These are phyloP conservation scores for Pleurotus cornucopiae DNA, from an alignment of 768 basidiomycete genomes.

Conservation along the genomic window DNA sequence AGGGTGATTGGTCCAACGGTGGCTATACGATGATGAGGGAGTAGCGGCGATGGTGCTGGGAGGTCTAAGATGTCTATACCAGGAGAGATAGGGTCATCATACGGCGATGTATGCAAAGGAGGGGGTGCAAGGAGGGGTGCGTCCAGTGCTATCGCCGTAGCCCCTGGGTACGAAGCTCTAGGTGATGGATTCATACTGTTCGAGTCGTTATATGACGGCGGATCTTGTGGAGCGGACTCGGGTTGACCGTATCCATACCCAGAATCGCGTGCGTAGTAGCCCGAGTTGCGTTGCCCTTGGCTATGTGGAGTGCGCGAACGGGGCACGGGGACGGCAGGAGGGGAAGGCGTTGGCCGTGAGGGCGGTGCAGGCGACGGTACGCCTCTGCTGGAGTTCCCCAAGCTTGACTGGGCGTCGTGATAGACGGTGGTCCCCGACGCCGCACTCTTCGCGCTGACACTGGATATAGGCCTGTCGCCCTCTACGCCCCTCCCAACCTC, in stretches of 20 bases:
- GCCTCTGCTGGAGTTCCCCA: conserved; percentile 4
- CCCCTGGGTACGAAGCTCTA: neutral
- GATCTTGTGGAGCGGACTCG: neutral
- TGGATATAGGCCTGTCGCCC: conserved; percentile 52
- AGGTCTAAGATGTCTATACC: conserved; percentile 47
- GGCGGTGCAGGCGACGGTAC: conserved; percentile 21
- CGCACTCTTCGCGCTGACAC: conserved; percentile 50
- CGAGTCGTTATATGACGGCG: neutral
- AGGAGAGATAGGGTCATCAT: neutral
- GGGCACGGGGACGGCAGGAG: conserved; percentile 29
- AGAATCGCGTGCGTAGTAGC: neutral
- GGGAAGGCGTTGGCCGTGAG: conserved; percentile 22
- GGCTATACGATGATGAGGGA: neutral
- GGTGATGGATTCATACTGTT: neutral
- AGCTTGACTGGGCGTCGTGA: conserved; percentile 43
- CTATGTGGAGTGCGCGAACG: conserved; percentile 1
- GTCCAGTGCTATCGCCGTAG: conserved; percentile 1
- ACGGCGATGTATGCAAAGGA: too few species aligned
- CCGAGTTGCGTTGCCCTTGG: neutral
- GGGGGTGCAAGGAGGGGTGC: conserved; percentile 4
- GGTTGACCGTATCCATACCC: neutral
- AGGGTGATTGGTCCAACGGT: neutral
- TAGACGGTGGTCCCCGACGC: conserved; percentile 54
- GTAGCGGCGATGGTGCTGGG: conserved; percentile 53
- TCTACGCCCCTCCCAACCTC: conserved; percentile 33